Evolutionary conservation across 1,139 yeast species (phyloP).

Genomic region (Geotrichum europaeum): DNA sequence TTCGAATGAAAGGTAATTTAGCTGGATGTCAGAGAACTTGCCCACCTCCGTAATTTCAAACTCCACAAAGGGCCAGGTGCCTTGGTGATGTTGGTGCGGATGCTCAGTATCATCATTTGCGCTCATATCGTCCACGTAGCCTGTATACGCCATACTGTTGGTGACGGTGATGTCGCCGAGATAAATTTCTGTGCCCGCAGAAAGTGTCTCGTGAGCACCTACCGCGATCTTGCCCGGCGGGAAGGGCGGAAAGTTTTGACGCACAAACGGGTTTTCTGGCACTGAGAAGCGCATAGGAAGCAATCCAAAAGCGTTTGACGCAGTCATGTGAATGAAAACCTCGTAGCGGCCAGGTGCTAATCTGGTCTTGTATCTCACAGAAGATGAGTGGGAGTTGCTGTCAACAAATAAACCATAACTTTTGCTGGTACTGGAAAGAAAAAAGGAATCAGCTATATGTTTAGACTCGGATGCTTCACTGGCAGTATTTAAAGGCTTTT

Average conservation of each 20-base stretch:
- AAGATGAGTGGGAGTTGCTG: background rate
- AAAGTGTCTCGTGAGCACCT: slow-evolving; percentile 9
- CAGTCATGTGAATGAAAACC: slow-evolving; percentile 24
- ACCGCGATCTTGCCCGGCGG: slow-evolving; percentile 12
- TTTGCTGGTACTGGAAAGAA: background rate
- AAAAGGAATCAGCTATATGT: background rate
- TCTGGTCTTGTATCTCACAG: slow-evolving; percentile 23
- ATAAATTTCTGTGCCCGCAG: slow-evolving; percentile 6
- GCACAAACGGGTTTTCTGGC: slow-evolving; percentile 11
- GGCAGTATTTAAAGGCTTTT: background rate
- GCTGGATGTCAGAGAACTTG: slow-evolving; percentile 11
- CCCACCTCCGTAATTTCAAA: slow-evolving; percentile 15
- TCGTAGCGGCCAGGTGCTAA: slow-evolving; percentile 28
- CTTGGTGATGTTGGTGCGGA: background rate
- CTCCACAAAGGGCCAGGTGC: slow-evolving; percentile 14
- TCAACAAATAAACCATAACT: background rate
- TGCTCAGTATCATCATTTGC: background rate
- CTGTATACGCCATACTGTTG: background rate
- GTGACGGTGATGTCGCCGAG: slow-evolving; percentile 16
- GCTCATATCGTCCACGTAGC: background rate
- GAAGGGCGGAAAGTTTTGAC: slow-evolving; percentile 14
- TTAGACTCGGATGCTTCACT: background rate
- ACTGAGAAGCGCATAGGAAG: slow-evolving; percentile 23
- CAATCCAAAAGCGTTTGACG: slow-evolving; percentile 22
- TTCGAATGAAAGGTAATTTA: slow-evolving; percentile 11